phyloP scores from a whole-genome alignment of 805 yeast genomes.

The Pichia paraexigua region DNA sequence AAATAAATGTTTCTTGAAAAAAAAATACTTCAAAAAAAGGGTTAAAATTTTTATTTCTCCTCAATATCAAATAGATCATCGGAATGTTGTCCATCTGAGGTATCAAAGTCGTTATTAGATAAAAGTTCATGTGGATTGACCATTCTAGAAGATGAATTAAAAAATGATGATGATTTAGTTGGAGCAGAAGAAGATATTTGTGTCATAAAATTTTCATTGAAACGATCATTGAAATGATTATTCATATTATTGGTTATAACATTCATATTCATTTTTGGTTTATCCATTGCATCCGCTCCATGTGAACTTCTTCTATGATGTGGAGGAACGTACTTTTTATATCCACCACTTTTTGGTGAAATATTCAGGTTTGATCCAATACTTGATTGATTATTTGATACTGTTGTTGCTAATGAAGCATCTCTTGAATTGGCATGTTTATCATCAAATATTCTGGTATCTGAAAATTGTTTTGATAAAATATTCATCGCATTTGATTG shows the following conservation, averaged over 20 bases:
- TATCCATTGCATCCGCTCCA: constrained; percentile 14
- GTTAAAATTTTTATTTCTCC: constrained; percentile 3
- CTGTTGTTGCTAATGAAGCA: constrained; percentile 21
- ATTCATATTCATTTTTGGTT: constrained; percentile 8
- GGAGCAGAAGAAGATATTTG: constrained; percentile 32
- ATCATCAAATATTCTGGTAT: constrained; percentile 7
- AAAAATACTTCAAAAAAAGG: not conserved
- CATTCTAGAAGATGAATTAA: constrained; percentile 18
- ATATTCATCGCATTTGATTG: constrained; percentile 8
- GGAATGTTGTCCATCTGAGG: not conserved
- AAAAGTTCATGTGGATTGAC: constrained; percentile 16
- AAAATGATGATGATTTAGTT: constrained; percentile 17
- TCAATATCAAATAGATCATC: constrained; percentile 14
- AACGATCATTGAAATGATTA: constrained; percentile 6
- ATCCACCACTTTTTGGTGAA: constrained; percentile 7
- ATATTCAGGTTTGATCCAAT: constrained; percentile 18
- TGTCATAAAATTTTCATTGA: constrained; percentile 16
- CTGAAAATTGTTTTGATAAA: constrained; percentile 13
- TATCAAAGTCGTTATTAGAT: constrained; percentile 4
- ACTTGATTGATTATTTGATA: constrained; percentile 20
- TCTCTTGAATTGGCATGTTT: constrained; percentile 18
- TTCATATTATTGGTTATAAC: not conserved
- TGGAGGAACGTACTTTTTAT: constrained; percentile 41
- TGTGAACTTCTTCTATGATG: constrained; percentile 40
- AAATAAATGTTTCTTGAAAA: not conserved